These are phyloP conservation scores for Fusarium subglutinans DNA, from an alignment of 2,329 filamentous ascomycete species.

Conservation along the genomic window DNA sequence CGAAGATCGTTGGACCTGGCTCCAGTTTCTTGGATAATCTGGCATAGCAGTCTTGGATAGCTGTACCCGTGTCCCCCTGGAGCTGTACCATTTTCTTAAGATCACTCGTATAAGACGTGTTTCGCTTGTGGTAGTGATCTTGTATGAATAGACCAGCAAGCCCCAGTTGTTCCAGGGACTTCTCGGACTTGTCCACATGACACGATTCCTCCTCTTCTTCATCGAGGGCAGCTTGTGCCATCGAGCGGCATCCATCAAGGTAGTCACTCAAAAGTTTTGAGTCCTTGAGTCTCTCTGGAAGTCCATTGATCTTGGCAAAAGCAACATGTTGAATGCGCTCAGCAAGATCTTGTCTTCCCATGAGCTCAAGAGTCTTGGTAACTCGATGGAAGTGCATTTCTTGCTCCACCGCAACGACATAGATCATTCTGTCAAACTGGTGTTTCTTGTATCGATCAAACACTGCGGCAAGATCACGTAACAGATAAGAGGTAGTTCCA, in stretches of 20 bases:
- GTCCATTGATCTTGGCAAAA: constrained; percentile 63
- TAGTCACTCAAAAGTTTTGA: too few relatives aligned
- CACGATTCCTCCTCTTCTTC: constrained; percentile 12
- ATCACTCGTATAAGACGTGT: too few relatives aligned
- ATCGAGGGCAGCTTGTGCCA: not conserved
- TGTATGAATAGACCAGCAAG: constrained; percentile 35
- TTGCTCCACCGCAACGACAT: constrained; percentile 77
- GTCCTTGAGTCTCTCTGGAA: too few relatives aligned
- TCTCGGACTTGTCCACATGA: constrained; percentile 19
- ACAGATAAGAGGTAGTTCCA: constrained; percentile 60
- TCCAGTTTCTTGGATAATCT: too few relatives aligned
- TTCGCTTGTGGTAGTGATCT: constrained; percentile 43
- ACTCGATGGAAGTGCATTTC: constrained; percentile 77
- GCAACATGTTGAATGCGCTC: constrained; percentile 50
- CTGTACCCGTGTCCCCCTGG: too few relatives aligned
- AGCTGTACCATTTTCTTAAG: too few relatives aligned
- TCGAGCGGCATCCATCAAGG: constrained; percentile 14
- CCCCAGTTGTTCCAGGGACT: constrained; percentile 12
- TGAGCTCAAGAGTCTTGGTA: constrained; percentile 64
- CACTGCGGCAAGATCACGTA: constrained; percentile 76
- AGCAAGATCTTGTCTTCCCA: constrained; percentile 47
- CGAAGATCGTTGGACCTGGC: too few relatives aligned
- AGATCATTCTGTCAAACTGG: constrained; percentile 81
- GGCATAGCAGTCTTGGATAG: not conserved
- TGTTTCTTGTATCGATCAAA: constrained; percentile 68